Evolutionary conservation across 108 stramenopile genomes (phyloP).

Genomic region (Nannochloropsis granulata): DNA sequence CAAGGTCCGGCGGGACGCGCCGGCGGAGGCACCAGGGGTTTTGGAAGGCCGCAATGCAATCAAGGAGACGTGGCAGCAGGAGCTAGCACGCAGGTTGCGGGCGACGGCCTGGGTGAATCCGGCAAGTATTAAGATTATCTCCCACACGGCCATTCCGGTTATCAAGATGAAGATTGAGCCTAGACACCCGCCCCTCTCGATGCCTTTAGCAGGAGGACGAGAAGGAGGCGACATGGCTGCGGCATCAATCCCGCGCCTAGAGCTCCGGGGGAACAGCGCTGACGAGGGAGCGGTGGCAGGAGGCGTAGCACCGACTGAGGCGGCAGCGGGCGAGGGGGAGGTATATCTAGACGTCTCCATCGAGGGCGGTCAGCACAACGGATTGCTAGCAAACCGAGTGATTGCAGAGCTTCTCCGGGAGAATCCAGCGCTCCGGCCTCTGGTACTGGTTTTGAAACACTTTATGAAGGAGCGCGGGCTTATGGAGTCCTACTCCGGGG

Average conservation of each 20-base stretch:
- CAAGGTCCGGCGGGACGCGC: conserved; percentile 63
- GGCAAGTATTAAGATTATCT: conserved; percentile 36
- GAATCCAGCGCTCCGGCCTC: conserved; percentile 17
- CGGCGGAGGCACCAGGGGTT: conserved; percentile 68
- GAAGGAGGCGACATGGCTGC: neutral
- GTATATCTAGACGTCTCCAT: conserved; percentile 28
- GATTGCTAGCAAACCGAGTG: conserved; percentile 27
- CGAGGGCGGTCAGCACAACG: conserved; percentile 32
- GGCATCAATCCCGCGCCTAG: neutral
- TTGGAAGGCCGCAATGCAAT: conserved; percentile 86
- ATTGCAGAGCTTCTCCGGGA: conserved; percentile 16
- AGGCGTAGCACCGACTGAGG: neutral
- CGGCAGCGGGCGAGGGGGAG: neutral
- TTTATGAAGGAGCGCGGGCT: conserved; percentile 69
- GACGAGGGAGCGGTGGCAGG: neutral
- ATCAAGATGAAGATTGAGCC: conserved; percentile 32
- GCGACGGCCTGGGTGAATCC: conserved; percentile 38
- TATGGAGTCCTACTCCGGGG: conserved; percentile 71
- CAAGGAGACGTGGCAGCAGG: conserved; percentile 72
- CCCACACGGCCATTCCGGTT: conserved; percentile 37
- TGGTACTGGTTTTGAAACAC: conserved; percentile 42
- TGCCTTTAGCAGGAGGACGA: neutral
- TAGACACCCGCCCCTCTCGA: neutral
- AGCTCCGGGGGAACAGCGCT: neutral
- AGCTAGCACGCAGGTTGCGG: conserved; percentile 68